Percentiles rank a stretch among this genome's conserved stretches.
Evolutionary conservation across 2,329 filamentous ascomycete genomes (phyloP).

Genomic region (Ophiostoma himal-ulmi): DNA sequence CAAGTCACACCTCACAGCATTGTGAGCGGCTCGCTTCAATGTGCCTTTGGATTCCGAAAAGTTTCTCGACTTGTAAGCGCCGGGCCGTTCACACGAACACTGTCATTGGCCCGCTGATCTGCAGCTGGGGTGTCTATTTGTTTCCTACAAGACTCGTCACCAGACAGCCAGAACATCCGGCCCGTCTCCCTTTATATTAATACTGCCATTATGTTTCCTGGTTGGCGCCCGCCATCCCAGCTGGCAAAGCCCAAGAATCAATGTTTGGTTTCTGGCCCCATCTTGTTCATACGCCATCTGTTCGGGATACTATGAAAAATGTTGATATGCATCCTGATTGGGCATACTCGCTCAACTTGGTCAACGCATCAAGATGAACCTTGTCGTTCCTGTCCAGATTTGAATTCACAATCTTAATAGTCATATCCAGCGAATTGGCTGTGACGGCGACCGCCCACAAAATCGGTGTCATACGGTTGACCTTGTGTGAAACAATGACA

Average conservation of each 20-base stretch:
- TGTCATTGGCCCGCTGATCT: conserved; percentile 27
- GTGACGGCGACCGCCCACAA: conserved; percentile 19
- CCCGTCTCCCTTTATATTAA: conserved; percentile 11
- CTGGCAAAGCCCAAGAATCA: neutral
- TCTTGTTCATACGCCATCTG: neutral
- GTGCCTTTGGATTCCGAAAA: neutral
- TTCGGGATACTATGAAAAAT: neutral
- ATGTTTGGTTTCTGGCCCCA: neutral
- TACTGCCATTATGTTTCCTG: conserved; percentile 17
- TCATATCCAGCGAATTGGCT: conserved; percentile 17
- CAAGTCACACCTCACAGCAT: conserved; percentile 10
- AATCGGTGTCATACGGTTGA: neutral
- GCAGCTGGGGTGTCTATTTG: conserved; percentile 13
- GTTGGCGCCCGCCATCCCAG: conserved; percentile 39
- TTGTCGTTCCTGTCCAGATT: neutral
- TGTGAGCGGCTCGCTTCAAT: conserved; percentile 16
- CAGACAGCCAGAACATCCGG: neutral
- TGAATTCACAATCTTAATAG: neutral
- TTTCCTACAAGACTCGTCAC: conserved; percentile 12
- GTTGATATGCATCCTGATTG: conserved; percentile 32
- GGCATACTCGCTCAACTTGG: conserved; percentile 21
- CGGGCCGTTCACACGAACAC: conserved; percentile 19
- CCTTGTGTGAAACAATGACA: conserved; percentile 12
- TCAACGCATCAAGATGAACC: neutral
- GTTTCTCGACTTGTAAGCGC: conserved; percentile 28